Evolutionary conservation across 805 yeast genomes (phyloP).

Genomic region (Zygotorulaspora danielsina): DNA sequence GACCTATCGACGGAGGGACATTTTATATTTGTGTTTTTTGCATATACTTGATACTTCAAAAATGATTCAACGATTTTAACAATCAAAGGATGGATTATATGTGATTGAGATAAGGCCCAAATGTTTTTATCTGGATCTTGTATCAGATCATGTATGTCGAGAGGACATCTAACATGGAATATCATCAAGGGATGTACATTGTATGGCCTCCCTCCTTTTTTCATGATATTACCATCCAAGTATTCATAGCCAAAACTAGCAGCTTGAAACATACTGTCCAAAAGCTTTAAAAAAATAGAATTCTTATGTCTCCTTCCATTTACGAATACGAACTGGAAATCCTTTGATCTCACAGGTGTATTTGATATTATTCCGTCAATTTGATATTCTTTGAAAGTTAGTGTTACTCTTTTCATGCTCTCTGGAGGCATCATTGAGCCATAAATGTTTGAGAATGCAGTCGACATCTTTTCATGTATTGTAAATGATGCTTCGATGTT

Average conservation of each 20-base stretch:
- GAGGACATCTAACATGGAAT: slow-evolving; percentile 32
- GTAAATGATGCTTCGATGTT: slow-evolving; percentile 2
- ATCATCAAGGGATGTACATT: slow-evolving; percentile 40
- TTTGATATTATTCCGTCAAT: slow-evolving; percentile 42
- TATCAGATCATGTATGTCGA: slow-evolving; percentile 35
- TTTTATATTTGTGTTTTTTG: not conserved
- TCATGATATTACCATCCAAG: slow-evolving; percentile 11
- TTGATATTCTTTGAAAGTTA: slow-evolving; percentile 22
- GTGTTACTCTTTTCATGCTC: slow-evolving; percentile 19
- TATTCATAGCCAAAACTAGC: slow-evolving; percentile 16
- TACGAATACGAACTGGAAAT: slow-evolving; percentile 44
- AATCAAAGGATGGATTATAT: slow-evolving; percentile 33
- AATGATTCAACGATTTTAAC: slow-evolving; percentile 33
- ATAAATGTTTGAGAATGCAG: slow-evolving; percentile 14
- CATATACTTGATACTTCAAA: slow-evolving; percentile 24
- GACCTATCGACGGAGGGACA: not conserved
- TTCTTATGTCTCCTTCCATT: slow-evolving; percentile 39
- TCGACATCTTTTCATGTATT: slow-evolving; percentile 5
- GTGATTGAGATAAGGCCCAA: slow-evolving; percentile 24
- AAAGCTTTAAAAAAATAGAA: slow-evolving; percentile 13
- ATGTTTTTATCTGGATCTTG: slow-evolving; percentile 41
- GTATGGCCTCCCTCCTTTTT: slow-evolving; percentile 35
- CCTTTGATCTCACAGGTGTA: slow-evolving; percentile 34
- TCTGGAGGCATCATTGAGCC: slow-evolving; percentile 19
- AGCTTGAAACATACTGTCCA: slow-evolving; percentile 23